Base-by-base conservation (phyloP, 768 basidiomycete genomes). In the Pleurotus tuber-regium region DNA sequence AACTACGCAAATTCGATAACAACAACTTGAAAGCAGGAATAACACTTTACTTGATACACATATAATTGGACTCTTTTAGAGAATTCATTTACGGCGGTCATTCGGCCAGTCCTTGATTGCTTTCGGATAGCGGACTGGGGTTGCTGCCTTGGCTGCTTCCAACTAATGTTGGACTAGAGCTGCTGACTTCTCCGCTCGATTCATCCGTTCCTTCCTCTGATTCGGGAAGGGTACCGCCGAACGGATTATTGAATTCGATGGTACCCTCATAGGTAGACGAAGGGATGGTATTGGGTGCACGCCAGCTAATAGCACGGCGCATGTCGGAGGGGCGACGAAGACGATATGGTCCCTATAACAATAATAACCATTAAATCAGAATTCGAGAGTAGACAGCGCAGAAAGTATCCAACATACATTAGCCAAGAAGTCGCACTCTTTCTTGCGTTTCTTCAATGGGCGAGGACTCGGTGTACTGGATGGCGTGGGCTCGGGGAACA, bases 321-420 rank as follows among this genome's bases (percentile, higher is more conserved):
- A 48, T 48, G 21, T 48, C 46, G 4, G 46, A 48, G 31, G 46
- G 46, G 11, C 46, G 46, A 35, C 46, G 46, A 10, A 48, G 29
- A 1, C 46, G 46, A 35, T 48, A 48, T 14, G 46, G 46, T 25
- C 46, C 46, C 43, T 44, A 36, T n/a, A 36, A 36, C 12, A 14
- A n/a, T 8, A 36, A n/a, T 18, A 36, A 36, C 35, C 6, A 0
- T 3, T 14, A 9, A 9, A 2, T 33, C 31, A 33, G n/a, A 9
- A 33, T 33, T n/a, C 31, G 2, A 9, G n/a, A 2, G 10, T 33
- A 33, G 10, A 33, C 31, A 33, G n/a, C n/a, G n/a, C n/a, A 33
- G 2, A 9, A 33, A 33, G n/a, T 33, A n/a, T 33, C 31, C 31
- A 43, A 30, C n/a, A 12, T 26, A 44, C 43, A 35, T 48, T 48